phyloP scores from a whole-genome alignment of 176 grass and related monocot species.

The Triticum dicoccoides region DNA sequence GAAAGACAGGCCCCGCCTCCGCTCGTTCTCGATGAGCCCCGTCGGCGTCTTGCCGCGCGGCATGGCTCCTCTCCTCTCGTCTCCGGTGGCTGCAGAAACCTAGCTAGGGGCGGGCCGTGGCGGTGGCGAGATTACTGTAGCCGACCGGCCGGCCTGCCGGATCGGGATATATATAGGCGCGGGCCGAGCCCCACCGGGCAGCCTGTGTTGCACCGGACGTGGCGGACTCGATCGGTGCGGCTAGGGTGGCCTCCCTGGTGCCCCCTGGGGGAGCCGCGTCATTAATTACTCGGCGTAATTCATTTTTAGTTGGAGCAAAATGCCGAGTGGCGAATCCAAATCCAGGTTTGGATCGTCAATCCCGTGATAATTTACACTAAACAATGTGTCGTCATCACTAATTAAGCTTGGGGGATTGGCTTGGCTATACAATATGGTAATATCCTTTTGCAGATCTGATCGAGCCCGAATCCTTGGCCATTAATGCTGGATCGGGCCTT shows the following conservation, averaged over 20 bases:
- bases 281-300: not conserved
- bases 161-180: not conserved
- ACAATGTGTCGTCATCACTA: not conserved
- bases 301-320: not conserved
- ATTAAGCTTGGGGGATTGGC: not conserved
- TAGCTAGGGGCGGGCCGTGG: not conserved
- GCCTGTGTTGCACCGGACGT: not conserved
- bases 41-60: slow-evolving; percentile 1
- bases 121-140: not conserved
- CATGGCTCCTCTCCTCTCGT: slow-evolving; percentile 1
- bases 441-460: not conserved
- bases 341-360: not conserved
- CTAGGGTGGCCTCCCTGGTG: not conserved
- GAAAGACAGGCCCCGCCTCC: not conserved
- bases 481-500: not conserved
- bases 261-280: not conserved
- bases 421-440: not conserved
- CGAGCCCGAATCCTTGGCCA: not conserved
- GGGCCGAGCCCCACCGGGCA: not conserved
- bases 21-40: not conserved
- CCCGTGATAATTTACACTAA: not conserved
- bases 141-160: not conserved
- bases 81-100: not conserved
- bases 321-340: not conserved
- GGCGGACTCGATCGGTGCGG: not conserved